phyloP scores from a whole-genome alignment of 352 stramenopile genomes.

The Pythium brachiatum region DNA sequence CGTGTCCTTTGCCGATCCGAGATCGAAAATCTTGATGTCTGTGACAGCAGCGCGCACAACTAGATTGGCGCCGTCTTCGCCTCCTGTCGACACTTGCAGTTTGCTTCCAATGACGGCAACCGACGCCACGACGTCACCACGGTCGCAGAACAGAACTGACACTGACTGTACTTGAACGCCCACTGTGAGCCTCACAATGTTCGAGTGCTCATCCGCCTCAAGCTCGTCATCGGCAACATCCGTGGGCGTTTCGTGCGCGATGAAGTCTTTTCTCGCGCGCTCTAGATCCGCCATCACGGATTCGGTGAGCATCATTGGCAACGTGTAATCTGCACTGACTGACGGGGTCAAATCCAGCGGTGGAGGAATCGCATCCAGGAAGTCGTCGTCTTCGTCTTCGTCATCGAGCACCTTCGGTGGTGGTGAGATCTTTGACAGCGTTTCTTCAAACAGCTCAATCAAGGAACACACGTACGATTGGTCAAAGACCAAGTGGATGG shows the following conservation, averaged over 20 bases:
- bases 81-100: slow-evolving; percentile 12
- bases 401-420: slow-evolving; percentile 21
- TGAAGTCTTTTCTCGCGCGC: slow-evolving; percentile 58
- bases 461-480: slow-evolving; percentile 82
- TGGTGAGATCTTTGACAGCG: slow-evolving; percentile 44
- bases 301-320: slow-evolving; percentile 73
- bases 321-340: slow-evolving; percentile 64
- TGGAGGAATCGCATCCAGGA: slow-evolving; percentile 37
- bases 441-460: slow-evolving; percentile 72
- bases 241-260: slow-evolving; percentile 29
- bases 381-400: slow-evolving; percentile 30
- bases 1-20: slow-evolving; percentile 35
- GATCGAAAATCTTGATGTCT: slow-evolving; percentile 73
- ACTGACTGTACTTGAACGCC: slow-evolving; percentile 63
- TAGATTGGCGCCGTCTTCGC: slow-evolving; percentile 23
- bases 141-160: slow-evolving; percentile 76
- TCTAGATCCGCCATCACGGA: slow-evolving; percentile 82
- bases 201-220: neutral
- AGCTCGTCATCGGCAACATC: slow-evolving; percentile 3
- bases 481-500: slow-evolving; percentile 82
- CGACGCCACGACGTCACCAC: slow-evolving; percentile 58
- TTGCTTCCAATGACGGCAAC: slow-evolving; percentile 46
- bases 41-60: slow-evolving; percentile 48
- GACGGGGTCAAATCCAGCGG: slow-evolving; percentile 61
- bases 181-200: slow-evolving; percentile 30